phyloP scores from a whole-genome alignment of 768 basidiomycete species.

The Lentinula boryana region DNA sequence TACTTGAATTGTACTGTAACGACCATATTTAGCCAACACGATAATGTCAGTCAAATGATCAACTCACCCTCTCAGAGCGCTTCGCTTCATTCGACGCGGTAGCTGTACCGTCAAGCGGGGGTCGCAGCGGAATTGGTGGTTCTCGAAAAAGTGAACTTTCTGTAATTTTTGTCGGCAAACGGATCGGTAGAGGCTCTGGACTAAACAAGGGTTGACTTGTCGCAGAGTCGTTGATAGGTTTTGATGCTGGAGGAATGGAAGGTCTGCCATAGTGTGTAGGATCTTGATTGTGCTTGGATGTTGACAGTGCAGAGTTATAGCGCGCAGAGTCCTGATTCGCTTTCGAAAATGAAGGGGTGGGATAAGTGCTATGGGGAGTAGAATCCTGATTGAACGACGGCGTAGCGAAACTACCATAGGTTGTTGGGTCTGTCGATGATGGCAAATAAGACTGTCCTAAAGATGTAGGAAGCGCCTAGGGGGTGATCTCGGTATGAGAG shows the following conservation, averaged over 20 bases:
- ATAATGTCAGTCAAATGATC: not conserved
- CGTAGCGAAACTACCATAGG: not conserved
- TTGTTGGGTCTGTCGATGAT: not conserved
- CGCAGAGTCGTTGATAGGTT: not conserved
- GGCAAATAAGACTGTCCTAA: not conserved
- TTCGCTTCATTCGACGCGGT: not conserved
- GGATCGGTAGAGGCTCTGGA: constrained; percentile 1
- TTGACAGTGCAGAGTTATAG: not conserved
- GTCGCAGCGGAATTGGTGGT: not conserved
- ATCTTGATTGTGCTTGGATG: not conserved
- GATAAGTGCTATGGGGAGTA: not conserved
- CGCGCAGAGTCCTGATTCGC: not conserved
- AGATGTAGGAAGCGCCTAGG: not conserved
- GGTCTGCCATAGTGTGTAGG: not conserved
- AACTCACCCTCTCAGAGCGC: not conserved
- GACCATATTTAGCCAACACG: not conserved
- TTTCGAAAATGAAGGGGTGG: not conserved
- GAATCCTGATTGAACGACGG: not conserved
- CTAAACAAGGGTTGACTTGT: not conserved
- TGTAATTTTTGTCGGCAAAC: not conserved
- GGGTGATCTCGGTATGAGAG: not conserved
- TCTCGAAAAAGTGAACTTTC: not conserved
- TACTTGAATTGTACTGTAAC: not conserved
- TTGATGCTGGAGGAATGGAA: not conserved
- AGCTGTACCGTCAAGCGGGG: not conserved